These are phyloP conservation scores for Beauveria rudraprayagi DNA, from an alignment of 2,329 filamentous ascomycete species.

Conservation along the genomic window DNA sequence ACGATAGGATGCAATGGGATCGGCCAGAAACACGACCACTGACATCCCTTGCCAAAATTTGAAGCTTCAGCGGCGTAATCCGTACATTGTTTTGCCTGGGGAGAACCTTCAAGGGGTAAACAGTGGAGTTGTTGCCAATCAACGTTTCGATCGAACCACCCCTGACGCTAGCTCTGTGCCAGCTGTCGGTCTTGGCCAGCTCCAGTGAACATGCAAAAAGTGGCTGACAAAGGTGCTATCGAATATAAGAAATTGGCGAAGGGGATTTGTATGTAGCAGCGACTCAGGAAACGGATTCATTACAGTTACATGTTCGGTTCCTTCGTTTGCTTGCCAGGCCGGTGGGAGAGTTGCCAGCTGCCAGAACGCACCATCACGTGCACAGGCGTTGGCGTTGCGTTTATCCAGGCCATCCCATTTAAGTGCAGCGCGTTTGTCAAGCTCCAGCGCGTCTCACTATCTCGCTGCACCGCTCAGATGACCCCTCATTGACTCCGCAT, in stretches of 20 bases:
- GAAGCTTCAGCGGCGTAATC: constrained; percentile 3
- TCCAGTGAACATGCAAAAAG: not conserved
- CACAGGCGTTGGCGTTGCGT: constrained; percentile 7
- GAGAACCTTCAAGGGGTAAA: constrained; percentile 9
- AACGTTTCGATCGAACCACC: constrained; percentile 5
- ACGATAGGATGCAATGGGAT: constrained; percentile 3
- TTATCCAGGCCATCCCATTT: not conserved
- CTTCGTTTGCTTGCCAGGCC: not conserved
- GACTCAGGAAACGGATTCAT: not conserved
- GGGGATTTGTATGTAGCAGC: not conserved
- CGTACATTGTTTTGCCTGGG: constrained; percentile 9
- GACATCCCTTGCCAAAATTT: constrained; percentile 5
- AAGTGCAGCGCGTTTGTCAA: constrained; percentile 1
- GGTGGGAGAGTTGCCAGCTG: not conserved
- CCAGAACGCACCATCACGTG: constrained; percentile 3
- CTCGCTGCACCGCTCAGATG: not conserved
- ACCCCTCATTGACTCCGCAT: not conserved
- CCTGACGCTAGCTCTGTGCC: constrained; percentile 9
- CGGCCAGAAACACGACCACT: not conserved
- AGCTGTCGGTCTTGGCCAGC: not conserved
- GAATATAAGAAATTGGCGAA: not conserved
- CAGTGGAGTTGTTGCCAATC: constrained; percentile 9
- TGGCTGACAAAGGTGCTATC: not conserved
- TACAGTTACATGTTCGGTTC: not conserved
- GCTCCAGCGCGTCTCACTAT: constrained; percentile 7